phyloP scores from a whole-genome alignment of 306 rosid species.

The Malus sylvestris region DNA sequence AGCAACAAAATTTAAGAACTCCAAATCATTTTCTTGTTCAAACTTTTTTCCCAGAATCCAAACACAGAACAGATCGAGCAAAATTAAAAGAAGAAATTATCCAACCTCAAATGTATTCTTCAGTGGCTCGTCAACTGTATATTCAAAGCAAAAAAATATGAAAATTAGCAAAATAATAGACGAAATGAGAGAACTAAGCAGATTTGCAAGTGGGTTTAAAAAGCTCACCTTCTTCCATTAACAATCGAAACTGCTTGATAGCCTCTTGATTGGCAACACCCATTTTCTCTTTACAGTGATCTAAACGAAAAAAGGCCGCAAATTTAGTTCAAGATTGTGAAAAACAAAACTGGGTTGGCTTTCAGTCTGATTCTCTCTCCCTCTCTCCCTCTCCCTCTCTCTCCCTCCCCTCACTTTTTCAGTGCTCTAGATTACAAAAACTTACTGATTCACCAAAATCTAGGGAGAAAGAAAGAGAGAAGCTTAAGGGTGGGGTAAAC shows the following conservation, averaged over 20 bases:
- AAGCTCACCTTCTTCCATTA: conserved; percentile 59
- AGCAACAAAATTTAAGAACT: neutral
- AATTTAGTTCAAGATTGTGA: conserved; percentile 11
- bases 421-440: conserved; percentile 14
- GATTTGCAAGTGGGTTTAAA: conserved; percentile 1
- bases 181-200: conserved; percentile 21
- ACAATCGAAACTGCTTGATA: conserved; percentile 54
- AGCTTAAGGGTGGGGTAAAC: neutral
- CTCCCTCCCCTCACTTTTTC: neutral
- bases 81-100: neutral
- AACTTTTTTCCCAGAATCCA: conserved; percentile 4
- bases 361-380: neutral
- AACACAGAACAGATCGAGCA: conserved; percentile 20
- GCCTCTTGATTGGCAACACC: conserved; percentile 64
- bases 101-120: conserved; percentile 71
- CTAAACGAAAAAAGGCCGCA: neutral
- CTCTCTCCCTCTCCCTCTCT: neutral
- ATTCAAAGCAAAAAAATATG: neutral
- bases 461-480: conserved; percentile 8
- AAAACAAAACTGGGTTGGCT: conserved; percentile 25
- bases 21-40: neutral
- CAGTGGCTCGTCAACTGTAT: conserved; percentile 63
- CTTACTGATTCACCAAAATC: conserved; percentile 3
- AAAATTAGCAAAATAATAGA: conserved; percentile 3
- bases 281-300: conserved; percentile 35